Percentiles rank a stretch among this genome's conserved stretches.
phyloP scores from a whole-genome alignment of 1,139 yeast species.

The Debaryomyces subglobosus region DNA sequence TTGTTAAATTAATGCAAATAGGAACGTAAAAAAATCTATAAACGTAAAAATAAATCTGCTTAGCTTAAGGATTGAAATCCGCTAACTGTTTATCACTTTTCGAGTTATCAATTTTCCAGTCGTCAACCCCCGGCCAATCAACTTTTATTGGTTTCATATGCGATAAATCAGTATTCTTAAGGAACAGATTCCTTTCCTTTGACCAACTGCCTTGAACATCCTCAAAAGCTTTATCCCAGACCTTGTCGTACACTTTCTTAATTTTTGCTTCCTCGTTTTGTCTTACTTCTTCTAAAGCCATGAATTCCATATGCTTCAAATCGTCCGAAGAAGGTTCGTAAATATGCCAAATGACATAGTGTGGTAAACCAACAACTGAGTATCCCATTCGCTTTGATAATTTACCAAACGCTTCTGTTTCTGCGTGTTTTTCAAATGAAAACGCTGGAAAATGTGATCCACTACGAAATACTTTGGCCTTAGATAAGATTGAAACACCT shows the following conservation, averaged over 20 bases:
- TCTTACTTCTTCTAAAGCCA: conserved; percentile 88
- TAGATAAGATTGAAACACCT: conserved; percentile 82
- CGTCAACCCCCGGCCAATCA: conserved; percentile 72
- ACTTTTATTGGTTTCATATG: conserved; percentile 51
- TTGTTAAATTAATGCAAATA: conserved; percentile 4
- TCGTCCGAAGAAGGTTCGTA: conserved; percentile 89
- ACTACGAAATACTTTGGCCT: conserved; percentile 75
- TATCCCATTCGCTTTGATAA: conserved; percentile 80
- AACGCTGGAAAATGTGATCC: conserved; percentile 92
- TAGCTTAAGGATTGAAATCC: conserved; percentile 41
- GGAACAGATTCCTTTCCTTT: conserved; percentile 62
- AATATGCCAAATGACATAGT: conserved; percentile 90
- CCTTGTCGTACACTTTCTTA: conserved; percentile 69
- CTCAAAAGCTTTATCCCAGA: conserved; percentile 77
- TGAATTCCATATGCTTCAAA: conserved; percentile 93
- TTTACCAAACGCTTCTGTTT: conserved; percentile 92
- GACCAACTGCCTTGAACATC: conserved; percentile 73
- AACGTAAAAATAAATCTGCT: not conserved
- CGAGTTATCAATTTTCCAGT: conserved; percentile 37
- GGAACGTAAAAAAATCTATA: conserved; percentile 6
- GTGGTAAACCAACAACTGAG: conserved; percentile 82
- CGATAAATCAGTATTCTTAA: conserved; percentile 72
- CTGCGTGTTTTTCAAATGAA: conserved; percentile 88
- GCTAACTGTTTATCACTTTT: conserved; percentile 37
- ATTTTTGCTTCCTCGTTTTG: conserved; percentile 67